A percentile compares a stretch with the other conserved stretches of the same genome.
Conservation (phyloP, 1,284 basidiomycete genomes). For the Apiotrichum mycotoxinovorans region DNA sequence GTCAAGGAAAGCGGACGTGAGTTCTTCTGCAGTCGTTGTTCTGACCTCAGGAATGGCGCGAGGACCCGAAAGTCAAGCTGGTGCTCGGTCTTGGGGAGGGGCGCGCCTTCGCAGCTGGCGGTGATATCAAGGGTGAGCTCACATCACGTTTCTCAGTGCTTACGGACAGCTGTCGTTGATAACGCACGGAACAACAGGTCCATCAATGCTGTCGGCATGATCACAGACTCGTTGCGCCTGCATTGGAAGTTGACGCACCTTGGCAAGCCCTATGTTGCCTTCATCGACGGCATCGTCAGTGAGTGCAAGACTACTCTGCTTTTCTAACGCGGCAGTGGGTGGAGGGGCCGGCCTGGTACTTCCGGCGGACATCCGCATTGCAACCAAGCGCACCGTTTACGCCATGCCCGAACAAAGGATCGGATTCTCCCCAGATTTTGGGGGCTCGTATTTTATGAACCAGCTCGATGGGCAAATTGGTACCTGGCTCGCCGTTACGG, state of each 20-base stretch:
- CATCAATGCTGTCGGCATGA: slow-evolving; percentile 67
- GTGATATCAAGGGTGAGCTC: slow-evolving; percentile 11
- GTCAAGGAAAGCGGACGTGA: slow-evolving; percentile 50
- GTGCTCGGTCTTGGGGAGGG: slow-evolving; percentile 11
- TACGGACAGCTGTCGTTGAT: slow-evolving; percentile 3
- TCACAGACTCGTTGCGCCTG: slow-evolving; percentile 83
- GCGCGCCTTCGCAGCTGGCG: slow-evolving; percentile 11
- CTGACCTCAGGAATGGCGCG: slow-evolving; percentile 59
- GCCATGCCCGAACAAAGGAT: slow-evolving; percentile 97
- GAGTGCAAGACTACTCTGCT: slow-evolving; percentile 41
- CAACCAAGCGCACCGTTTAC: slow-evolving; percentile 84
- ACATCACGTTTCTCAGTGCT: not conserved
- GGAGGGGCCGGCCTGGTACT: slow-evolving; percentile 88
- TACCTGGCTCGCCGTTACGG: slow-evolving; percentile 86
- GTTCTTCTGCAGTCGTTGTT: not conserved
- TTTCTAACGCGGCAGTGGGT: slow-evolving; percentile 64
- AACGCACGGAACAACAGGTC: not conserved
- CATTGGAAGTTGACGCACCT: slow-evolving; percentile 75
- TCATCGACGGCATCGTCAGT: slow-evolving; percentile 81
- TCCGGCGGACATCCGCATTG: slow-evolving; percentile 83
- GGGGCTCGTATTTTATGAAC: slow-evolving; percentile 81
- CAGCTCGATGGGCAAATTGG: slow-evolving; percentile 87
- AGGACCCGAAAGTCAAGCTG: slow-evolving; percentile 4
- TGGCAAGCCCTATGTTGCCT: slow-evolving; percentile 74
- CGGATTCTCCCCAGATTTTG: slow-evolving; percentile 62